These are phyloP conservation scores for Gymnopus androsaceus DNA, from an alignment of 1,284 basidiomycete species.

Conservation along the genomic window DNA sequence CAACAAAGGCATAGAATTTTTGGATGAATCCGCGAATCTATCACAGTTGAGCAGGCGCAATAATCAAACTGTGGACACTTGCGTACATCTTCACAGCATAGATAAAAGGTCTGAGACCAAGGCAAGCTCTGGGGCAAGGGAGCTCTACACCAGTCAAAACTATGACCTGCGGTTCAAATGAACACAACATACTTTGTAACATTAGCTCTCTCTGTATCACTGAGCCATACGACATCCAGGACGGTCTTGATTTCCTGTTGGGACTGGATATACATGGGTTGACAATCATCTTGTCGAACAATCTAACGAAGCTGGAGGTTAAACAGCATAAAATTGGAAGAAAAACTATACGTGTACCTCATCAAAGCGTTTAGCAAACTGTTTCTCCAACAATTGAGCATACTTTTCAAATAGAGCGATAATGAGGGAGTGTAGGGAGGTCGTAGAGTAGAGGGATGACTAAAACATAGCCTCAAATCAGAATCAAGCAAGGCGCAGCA, in stretches of 20 bases:
- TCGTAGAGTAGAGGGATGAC: constrained; percentile 86
- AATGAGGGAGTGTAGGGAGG: constrained; percentile 82
- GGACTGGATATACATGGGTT: constrained; percentile 86
- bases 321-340: not conserved
- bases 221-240: constrained; percentile 85
- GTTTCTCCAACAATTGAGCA: constrained; percentile 78
- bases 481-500: constrained; percentile 7
- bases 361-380: constrained; percentile 84
- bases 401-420: constrained; percentile 91
- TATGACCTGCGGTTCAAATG: not conserved
- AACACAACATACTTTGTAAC: constrained; percentile 56
- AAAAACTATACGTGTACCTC: constrained; percentile 49
- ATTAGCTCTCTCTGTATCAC: constrained; percentile 62
- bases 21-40: constrained; percentile 92
- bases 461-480: constrained; percentile 33
- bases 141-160: constrained; percentile 45
- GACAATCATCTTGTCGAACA: constrained; percentile 86
- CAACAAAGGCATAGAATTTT: constrained; percentile 96
- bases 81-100: constrained; percentile 89
- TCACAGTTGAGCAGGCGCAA: not conserved
- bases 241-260: constrained; percentile 75
- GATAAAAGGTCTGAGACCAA: constrained; percentile 94
- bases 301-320: constrained; percentile 70
- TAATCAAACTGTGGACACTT: not conserved
- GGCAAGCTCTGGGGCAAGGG: constrained; percentile 80